Base-by-base conservation (phyloP, 2,329 filamentous ascomycete genomes). In the Aureobasidium sp. region DNA sequence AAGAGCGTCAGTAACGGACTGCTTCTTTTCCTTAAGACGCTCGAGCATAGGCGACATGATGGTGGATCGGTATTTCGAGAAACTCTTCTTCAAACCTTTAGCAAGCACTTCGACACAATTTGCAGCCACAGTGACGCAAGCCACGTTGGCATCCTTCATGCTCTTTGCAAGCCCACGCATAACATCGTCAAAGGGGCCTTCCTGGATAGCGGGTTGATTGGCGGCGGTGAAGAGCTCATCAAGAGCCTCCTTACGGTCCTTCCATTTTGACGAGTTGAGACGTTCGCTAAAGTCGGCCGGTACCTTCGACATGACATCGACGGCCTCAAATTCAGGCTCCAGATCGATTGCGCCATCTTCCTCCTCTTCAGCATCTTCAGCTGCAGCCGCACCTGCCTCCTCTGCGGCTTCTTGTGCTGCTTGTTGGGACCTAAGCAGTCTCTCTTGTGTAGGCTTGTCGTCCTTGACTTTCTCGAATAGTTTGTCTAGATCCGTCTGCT, bases 61-160 rank as follows among this genome's bases (percentile, higher is more conserved):
- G 12, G 81, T 83, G 2, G 87, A 80, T 59, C 92, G 86, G 73
- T 99, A 91, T 75, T 89, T 96, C 59, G 78, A 81, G 72, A 96
- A 99, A 27, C 81, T 78, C 68, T 84, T 87, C 48, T 90, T 87
- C 64, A 99, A 73, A 53, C 94, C 94, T 70, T 90, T 94, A 50
- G 92, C 93, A 29, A 99, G 79, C 32, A 89, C 83, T 70, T 97
- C 92, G 37, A 97, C 88, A 75, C 93, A 96, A 69, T 95, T 92
- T 2, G 93, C 94, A 6, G 95, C 93, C 66, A 94, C 87, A 1
- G 89, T 94, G 23, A 97, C 94, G 53, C 97, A 94, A 5, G 90
- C 88, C 67, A 99, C 88, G 71, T 99, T 99, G 68, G 95, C 94
- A 69, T 99, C 95, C 75, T 99, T 99, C 94, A 99, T 99, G 69